Conservation (phyloP, 495 filamentous ascomycete species). For the Xylaria scruposa region DNA sequence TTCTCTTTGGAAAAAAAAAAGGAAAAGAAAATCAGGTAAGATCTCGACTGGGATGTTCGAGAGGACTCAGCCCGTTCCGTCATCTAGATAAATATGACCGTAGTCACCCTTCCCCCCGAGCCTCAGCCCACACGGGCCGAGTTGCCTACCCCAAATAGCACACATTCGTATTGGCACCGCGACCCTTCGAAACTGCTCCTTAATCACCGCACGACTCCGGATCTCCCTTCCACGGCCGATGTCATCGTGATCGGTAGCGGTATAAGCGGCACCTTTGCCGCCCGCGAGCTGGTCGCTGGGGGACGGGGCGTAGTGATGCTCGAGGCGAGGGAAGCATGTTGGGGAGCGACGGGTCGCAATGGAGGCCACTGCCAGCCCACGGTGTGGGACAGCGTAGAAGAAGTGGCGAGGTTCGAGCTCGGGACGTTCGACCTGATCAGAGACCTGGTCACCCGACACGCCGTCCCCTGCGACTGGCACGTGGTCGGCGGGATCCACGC, state of each 20-base stretch:
- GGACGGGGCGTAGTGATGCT: slow-evolving; percentile 65
- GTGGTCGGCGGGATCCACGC: slow-evolving; percentile 58
- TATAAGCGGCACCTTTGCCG: slow-evolving; percentile 70
- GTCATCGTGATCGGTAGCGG: slow-evolving; percentile 73
- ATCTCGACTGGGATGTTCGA: too few relatives aligned
- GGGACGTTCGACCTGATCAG: slow-evolving; percentile 61
- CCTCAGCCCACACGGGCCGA: slow-evolving; percentile 13
- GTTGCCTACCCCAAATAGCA: slow-evolving; percentile 62
- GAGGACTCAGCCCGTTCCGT: neutral
- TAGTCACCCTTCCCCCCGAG: neutral
- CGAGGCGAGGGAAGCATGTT: slow-evolving; percentile 78
- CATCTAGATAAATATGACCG: neutral
- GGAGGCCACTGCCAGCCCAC: slow-evolving; percentile 77
- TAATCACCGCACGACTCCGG: slow-evolving; percentile 64
- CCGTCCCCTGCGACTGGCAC: slow-evolving; percentile 69
- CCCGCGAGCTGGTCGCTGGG: slow-evolving; percentile 56
- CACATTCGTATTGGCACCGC: slow-evolving; percentile 76
- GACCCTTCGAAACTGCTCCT: slow-evolving; percentile 60
- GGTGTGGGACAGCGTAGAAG: slow-evolving; percentile 55
- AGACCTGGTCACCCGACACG: slow-evolving; percentile 55
- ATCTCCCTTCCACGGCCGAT: slow-evolving; percentile 68
- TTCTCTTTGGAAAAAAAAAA: too few relatives aligned
- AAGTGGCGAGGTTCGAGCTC: slow-evolving; percentile 69
- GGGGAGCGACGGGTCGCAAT: slow-evolving; percentile 82
- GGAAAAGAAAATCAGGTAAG: too few relatives aligned